Percentiles rank a stretch among this genome's conserved stretches.
Evolutionary conservation across 176 grass and related monocot species (phyloP).

Genomic region (Chloris gayana): DNA sequence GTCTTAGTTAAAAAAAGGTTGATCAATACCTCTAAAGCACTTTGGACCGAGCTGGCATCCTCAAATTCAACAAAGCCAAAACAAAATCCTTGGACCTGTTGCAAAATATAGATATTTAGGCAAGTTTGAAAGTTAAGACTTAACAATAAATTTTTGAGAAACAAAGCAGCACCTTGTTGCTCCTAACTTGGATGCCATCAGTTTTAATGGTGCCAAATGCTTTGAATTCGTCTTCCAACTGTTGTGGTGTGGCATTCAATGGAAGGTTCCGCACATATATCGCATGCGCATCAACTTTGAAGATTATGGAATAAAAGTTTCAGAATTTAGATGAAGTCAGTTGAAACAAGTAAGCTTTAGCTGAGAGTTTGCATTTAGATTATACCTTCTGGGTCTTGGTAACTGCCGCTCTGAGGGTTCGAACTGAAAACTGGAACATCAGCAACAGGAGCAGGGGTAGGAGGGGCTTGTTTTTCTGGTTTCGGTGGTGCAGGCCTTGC

Average conservation of each 20-base stretch:
- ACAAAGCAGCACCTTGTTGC: conserved; percentile 73
- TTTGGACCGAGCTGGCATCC: conserved; percentile 77
- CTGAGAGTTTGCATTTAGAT: neutral
- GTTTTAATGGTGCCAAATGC: conserved; percentile 77
- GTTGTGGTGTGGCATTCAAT: conserved; percentile 60
- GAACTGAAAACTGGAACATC: conserved; percentile 66
- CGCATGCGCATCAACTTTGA: conserved; percentile 70
- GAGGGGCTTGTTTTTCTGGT: conserved; percentile 54
- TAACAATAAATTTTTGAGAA: neutral
- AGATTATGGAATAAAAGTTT: conserved; percentile 19
- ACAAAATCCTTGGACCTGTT: conserved; percentile 91
- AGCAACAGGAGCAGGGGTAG: conserved; percentile 41
- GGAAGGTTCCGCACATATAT: conserved; percentile 85
- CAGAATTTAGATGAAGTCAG: conserved; percentile 21
- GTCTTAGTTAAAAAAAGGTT: neutral
- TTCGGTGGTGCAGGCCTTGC: conserved; percentile 52
- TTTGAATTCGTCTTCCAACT: conserved; percentile 93
- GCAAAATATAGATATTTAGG: conserved; percentile 16
- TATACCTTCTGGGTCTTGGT: conserved; percentile 86
- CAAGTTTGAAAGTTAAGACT: neutral
- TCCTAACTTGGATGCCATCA: conserved; percentile 97
- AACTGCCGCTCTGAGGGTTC: conserved; percentile 59
- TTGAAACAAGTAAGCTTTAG: conserved; percentile 19
- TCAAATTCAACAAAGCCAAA: conserved; percentile 97
- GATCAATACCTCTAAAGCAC: conserved; percentile 70